A percentile compares a stretch with the other conserved stretches of the same genome.
Conservation (phyloP, 257 asterid species). For the Penstemon barbatus region DNA sequence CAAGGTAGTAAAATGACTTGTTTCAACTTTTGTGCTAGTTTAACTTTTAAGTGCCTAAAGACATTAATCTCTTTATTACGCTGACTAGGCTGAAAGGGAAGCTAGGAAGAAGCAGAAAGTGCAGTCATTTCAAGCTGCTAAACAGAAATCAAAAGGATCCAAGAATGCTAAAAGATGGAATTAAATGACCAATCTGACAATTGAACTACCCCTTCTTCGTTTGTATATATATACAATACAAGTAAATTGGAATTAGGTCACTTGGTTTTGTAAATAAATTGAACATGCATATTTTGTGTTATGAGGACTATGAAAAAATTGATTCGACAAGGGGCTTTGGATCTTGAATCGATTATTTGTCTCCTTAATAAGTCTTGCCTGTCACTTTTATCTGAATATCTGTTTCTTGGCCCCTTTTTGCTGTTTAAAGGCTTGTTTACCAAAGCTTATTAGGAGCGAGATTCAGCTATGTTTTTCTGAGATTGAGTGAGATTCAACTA, state of each 20-base stretch:
- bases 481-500: no score
- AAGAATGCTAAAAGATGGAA: slow-evolving; percentile 94
- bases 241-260: slow-evolving; percentile 12
- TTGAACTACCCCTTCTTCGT: neutral
- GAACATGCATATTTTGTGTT: neutral
- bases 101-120: slow-evolving; percentile 91
- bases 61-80: neutral
- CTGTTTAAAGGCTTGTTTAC: no score
- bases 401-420: no score
- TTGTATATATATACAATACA: slow-evolving; percentile 30
- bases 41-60: no score
- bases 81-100: slow-evolving; percentile 80
- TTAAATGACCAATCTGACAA: slow-evolving; percentile 25
- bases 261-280: slow-evolving; percentile 8
- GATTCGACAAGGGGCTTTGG: no score
- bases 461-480: no score
- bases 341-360: no score
- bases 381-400: no score
- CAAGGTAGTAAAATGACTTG: slow-evolving; percentile 50
- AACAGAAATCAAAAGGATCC: slow-evolving; percentile 71
- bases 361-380: no score
- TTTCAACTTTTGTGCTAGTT: neutral
- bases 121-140: slow-evolving; percentile 95
- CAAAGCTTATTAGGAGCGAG: no score
- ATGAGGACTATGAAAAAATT: no score